Base-by-base conservation (phyloP, 1,284 basidiomycete species). In the Apiotrichum montevideense region DNA sequence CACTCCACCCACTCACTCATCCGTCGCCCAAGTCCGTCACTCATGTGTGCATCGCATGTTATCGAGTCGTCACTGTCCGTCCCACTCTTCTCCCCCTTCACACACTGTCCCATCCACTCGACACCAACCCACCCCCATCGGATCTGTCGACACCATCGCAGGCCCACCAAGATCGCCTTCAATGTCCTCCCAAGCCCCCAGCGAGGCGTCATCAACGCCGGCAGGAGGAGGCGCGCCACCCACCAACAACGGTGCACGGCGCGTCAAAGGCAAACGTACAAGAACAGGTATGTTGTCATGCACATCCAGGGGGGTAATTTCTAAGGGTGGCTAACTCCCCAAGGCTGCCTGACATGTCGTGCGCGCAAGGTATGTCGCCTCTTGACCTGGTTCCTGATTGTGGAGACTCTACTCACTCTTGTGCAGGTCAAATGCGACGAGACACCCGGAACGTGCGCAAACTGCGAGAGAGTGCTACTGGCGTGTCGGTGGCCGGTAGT, bases 361-460 rank as follows among this genome's bases (percentile, higher is more conserved):
- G 62, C 58, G 6, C 62, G 62, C 29, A 63, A 63, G 42, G 62
- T 60, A 37, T 34, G 57, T 52, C n/a, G 8, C 21, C 7, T 32
- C 29, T 6, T 29, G 11, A 21, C 5, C n/a, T 29, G 21, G 6
- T 45, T 29, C 4, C n/a, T 29, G 21, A 7, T 21, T 5, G 8
- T n/a, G 21, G 21, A 21, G 21, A 21, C 21, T 21, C 21, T 21
- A 21, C 21, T 21, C 21, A 21, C 21, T 21, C 21, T 21, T 21
- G 21, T 45, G 8, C 43, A 64, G 63, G 58, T 64, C 41, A 65
- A 65, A 49, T 65, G 64, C 40, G 64, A 65, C 37, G 64, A 65
- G 37, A 48, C 53, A 13, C 62, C 64, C 1, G 64, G 59, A 0
- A 62, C 52, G 1, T 65, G 64, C 37, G 55, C 51, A 39, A 65